Evolutionary conservation across 192 early-diverging fungal genomes (phyloP).

Genomic region (Podila verticillata): DNA sequence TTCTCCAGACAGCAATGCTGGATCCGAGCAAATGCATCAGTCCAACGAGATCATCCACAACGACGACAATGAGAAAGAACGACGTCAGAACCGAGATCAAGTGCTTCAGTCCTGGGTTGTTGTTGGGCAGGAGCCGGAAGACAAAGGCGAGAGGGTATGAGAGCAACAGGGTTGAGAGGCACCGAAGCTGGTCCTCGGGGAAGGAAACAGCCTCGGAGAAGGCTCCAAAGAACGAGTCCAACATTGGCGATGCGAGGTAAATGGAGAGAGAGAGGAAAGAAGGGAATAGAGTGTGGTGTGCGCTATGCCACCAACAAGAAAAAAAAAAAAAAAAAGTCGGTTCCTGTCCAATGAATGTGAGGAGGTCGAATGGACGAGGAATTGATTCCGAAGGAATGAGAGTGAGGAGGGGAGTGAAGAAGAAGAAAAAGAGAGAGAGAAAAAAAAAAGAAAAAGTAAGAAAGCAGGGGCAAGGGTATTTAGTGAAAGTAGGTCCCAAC

Average conservation of each 20-base stretch:
- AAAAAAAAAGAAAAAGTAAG: not conserved
- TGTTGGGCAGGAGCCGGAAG: conserved; percentile 64
- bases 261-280: not conserved
- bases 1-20: conserved; percentile 59
- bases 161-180: conserved; percentile 61
- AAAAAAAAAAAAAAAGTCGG: not conserved
- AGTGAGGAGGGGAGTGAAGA: not conserved
- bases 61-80: conserved; percentile 58
- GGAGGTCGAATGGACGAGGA: not conserved
- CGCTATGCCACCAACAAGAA: not conserved
- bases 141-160: conserved; percentile 65
- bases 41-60: conserved; percentile 68
- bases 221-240: conserved; percentile 44
- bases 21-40: conserved; percentile 63
- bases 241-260: conserved; percentile 7
- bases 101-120: conserved; percentile 61
- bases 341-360: not conserved
- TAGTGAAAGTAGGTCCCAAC: not conserved
- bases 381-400: not conserved
- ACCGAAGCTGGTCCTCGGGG: conserved; percentile 66
- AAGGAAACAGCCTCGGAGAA: conserved; percentile 45
- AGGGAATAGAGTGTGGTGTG: not conserved
- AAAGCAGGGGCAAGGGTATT: not conserved
- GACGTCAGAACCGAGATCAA: conserved; percentile 65
- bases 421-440: not conserved